Percentiles rank a stretch among this genome's conserved stretches.
Conservation (phyloP, 208 protist genomes). For the Wallacemonas sp. region DNA sequence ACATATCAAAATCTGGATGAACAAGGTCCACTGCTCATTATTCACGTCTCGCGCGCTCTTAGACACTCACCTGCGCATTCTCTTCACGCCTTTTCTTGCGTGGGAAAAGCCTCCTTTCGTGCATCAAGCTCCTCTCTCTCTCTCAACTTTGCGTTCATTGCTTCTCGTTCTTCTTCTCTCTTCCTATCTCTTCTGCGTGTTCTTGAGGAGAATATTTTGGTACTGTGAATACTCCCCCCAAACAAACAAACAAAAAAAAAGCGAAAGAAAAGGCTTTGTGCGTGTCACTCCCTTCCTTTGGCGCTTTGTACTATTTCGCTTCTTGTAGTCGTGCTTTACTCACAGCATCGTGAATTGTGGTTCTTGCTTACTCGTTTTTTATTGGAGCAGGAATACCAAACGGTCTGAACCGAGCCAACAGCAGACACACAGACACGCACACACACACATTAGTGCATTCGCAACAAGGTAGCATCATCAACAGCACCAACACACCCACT, state of each 20-base stretch:
- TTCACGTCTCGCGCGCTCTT: too few species aligned
- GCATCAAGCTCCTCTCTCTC: neutral
- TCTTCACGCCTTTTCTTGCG: neutral
- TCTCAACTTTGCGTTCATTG: neutral
- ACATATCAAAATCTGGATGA: too few species aligned
- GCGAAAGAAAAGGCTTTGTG: neutral
- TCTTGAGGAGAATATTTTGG: too few species aligned
- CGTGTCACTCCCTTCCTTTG: too few species aligned
- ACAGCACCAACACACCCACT: neutral
- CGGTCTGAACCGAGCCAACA: neutral
- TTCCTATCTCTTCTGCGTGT: neutral
- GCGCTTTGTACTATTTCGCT: too few species aligned
- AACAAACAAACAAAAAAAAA: neutral
- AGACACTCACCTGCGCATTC: too few species aligned
- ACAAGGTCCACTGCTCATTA: too few species aligned
- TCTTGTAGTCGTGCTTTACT: too few species aligned
- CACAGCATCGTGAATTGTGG: too few species aligned
- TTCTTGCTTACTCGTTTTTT: too few species aligned
- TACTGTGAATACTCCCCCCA: too few species aligned
- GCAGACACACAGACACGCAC: neutral
- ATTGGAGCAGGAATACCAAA: too few species aligned
- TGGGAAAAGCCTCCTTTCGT: neutral
- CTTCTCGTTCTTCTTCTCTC: neutral
- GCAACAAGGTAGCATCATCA: neutral
- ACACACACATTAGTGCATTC: neutral